phyloP scores from a whole-genome alignment of 1,284 basidiomycete species.

The Pseudozyma thailandica region DNA sequence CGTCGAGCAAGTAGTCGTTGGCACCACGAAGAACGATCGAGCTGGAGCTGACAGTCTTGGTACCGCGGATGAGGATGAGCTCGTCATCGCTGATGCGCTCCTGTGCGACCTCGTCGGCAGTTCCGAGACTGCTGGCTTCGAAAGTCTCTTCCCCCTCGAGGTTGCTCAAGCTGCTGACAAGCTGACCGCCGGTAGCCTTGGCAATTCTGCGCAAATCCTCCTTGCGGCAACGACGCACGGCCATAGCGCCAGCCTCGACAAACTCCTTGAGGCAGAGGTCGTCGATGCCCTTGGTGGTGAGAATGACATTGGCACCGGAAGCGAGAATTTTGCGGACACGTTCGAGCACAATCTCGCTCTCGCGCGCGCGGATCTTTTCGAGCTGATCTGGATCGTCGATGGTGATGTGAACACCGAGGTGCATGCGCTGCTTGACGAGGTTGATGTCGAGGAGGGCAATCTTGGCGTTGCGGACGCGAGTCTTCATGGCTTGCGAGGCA shows the following conservation, averaged over 20 bases:
- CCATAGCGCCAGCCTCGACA: slow-evolving; percentile 98
- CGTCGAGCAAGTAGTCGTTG: slow-evolving; percentile 99
- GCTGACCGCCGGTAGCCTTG: slow-evolving; percentile 93
- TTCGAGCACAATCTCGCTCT: slow-evolving; percentile 95
- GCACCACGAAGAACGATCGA: slow-evolving; percentile 95
- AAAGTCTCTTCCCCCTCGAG: slow-evolving; percentile 98
- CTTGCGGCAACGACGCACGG: slow-evolving; percentile 95
- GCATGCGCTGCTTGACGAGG: slow-evolving; percentile 96
- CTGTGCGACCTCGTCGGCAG: slow-evolving; percentile 94
- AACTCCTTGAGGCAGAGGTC: slow-evolving; percentile 99
- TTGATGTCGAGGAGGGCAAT: slow-evolving; percentile 99
- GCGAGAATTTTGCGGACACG: slow-evolving; percentile 95
- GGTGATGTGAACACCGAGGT: slow-evolving; percentile 95
- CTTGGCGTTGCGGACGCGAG: slow-evolving; percentile 88
- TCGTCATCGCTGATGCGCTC: slow-evolving; percentile 99
- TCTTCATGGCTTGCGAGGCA: slow-evolving; percentile 99
- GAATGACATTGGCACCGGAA: slow-evolving; percentile 93
- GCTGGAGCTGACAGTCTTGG: slow-evolving; percentile 91
- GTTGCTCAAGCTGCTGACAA: slow-evolving; percentile 93
- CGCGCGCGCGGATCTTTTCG: slow-evolving; percentile 93
- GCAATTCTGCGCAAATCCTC: slow-evolving; percentile 97
- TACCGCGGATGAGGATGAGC: slow-evolving; percentile 95
- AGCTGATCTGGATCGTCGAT: slow-evolving; percentile 95
- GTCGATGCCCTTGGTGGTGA: slow-evolving; percentile 99
- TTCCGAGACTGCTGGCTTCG: slow-evolving; percentile 87